Base-by-base conservation (phyloP, 2,329 filamentous ascomycete genomes). In the Neofusicoccum cordaticola region DNA sequence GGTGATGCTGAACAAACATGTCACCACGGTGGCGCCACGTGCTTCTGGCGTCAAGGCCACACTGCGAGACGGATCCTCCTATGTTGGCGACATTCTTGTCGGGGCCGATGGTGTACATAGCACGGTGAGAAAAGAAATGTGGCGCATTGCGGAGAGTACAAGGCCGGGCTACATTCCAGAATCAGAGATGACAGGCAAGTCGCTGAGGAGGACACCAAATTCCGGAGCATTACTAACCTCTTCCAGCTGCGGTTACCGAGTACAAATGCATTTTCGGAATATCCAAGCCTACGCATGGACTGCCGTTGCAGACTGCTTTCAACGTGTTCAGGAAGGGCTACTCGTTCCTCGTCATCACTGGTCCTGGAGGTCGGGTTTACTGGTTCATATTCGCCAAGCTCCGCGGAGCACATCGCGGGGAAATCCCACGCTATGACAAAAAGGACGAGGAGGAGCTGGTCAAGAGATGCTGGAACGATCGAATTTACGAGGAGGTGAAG, bases 401-500 rank as follows among this genome's bases (percentile, higher is more conserved):
- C 41, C 66, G 72, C n/a, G 44, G 72, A 17, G 67, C 70, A 35
- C 51, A 69, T 69, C 1, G 61, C 68, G 0, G 68, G n/a, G 9
- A 69, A 9, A 70, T 73, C 5, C 71, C 71, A 1, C 69, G 70
- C 13, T 76, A 74, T 68, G 74, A 72, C 11, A 69, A 73, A 0
- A 68, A 73, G 8, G 76, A 78, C 37, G 69, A 70, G 13, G 70
- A 76, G 8, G 69, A 57, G 0, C 34, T 73, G 1, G 74, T 71
- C 1, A 66, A 66, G 8, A 67, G 67, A 9, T 69, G 74, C 48
- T 70, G 68, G 9, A 66, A 73, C 39, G 65, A 71, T 19, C 69
- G 70, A 5, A 45, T 79, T 12, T 68, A 68, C 3, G 70, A 71
- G 1, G 69, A 62, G 0, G 9, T 77, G 5, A 71, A 65, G 2